These are phyloP conservation scores for Cryphonectria carpinicola DNA, from an alignment of 2,329 filamentous ascomycete species.

Conservation along the genomic window DNA sequence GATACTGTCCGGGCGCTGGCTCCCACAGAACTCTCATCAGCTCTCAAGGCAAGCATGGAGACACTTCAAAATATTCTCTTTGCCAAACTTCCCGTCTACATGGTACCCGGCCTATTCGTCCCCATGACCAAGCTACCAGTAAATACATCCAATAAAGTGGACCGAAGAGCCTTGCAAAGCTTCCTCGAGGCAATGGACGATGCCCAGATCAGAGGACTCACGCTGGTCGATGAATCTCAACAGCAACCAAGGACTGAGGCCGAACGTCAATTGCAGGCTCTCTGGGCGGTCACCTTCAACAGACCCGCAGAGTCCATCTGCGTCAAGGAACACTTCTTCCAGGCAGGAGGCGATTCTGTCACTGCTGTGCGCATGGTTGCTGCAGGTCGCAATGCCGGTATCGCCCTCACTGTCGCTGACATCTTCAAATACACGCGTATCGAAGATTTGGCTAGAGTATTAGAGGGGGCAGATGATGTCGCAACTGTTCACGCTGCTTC, in stretches of 20 bases:
- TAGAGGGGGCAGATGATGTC: not conserved
- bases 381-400: constrained; percentile 43
- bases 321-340: constrained; percentile 50
- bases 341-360: constrained; percentile 54
- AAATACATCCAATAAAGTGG: constrained; percentile 35
- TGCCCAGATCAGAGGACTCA: not conserved
- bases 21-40: not conserved
- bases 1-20: not conserved
- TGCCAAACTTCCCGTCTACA: constrained; percentile 2
- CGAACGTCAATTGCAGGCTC: constrained; percentile 44
- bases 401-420: constrained; percentile 49
- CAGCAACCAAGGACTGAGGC: constrained; percentile 19
- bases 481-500: not conserved
- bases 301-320: constrained; percentile 34
- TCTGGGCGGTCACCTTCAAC: constrained; percentile 32
- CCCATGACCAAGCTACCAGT: constrained; percentile 32
- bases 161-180: not conserved
- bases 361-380: constrained; percentile 55
- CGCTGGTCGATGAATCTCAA: not conserved
- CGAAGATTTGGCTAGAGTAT: not conserved
- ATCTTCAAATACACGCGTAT: constrained; percentile 49
- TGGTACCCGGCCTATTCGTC: constrained; percentile 33
- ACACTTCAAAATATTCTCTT: not conserved
- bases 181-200: not conserved
- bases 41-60: not conserved